Evolutionary conservation across 345 rosid species (phyloP).

Genomic region (Psidium guajava): DNA sequence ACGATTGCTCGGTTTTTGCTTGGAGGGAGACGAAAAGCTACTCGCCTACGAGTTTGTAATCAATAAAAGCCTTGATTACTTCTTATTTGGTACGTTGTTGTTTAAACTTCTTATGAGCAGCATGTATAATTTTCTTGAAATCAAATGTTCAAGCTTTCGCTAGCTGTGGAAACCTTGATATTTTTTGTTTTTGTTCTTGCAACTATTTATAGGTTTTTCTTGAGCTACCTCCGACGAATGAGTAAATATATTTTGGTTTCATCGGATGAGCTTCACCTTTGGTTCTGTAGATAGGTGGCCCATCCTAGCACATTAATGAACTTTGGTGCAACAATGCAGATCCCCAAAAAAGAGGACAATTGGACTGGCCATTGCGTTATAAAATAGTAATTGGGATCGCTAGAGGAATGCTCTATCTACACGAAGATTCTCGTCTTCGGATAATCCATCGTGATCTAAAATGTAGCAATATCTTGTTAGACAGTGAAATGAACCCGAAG

Average conservation of each 20-base stretch:
- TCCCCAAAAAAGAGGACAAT: fast-evolving
- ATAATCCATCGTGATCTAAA: background rate
- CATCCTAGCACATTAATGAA: background rate
- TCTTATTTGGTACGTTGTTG: background rate
- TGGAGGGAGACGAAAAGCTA: background rate
- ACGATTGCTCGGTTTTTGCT: background rate
- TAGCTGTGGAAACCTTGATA: background rate
- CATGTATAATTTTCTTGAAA: background rate
- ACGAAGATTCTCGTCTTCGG: background rate
- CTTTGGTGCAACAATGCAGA: background rate
- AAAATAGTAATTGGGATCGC: background rate
- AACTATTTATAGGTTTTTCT: background rate
- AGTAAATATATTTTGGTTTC: background rate
- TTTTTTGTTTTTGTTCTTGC: background rate
- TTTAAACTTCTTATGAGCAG: background rate
- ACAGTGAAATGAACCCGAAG: background rate
- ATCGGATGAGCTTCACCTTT: background rate
- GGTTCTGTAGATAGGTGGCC: background rate
- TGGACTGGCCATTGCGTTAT: background rate
- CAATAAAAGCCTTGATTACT: background rate
- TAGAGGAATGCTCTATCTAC: background rate
- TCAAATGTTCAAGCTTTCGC: background rate
- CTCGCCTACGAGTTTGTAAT: background rate
- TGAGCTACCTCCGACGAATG: background rate
- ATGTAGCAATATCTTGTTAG: background rate